These are phyloP conservation scores for Apiotrichum porosum DNA, from an alignment of 1,284 basidiomycete species.

Conservation along the genomic window DNA sequence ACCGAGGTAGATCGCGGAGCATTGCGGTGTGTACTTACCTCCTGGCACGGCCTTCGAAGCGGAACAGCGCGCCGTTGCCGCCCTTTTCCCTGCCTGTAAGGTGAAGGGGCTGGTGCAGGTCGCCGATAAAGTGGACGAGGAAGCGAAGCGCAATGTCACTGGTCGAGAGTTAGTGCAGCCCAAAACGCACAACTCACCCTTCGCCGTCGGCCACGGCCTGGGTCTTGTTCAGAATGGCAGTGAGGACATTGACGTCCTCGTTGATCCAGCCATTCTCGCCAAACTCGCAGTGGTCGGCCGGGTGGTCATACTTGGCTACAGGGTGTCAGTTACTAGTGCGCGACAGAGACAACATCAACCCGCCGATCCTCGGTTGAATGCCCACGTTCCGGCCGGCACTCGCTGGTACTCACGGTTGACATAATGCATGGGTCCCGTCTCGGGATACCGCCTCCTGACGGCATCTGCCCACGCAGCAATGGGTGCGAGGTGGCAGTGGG, in stretches of 20 bases:
- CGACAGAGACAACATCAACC: too few relatives aligned
- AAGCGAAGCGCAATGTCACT: slow-evolving; percentile 70
- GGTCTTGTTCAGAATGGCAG: slow-evolving; percentile 68
- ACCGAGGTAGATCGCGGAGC: neutral
- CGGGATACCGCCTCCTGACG: slow-evolving; percentile 51
- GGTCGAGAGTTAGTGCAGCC: neutral
- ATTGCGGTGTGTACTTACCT: too few relatives aligned
- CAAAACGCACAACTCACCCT: slow-evolving; percentile 25
- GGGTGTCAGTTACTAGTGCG: neutral
- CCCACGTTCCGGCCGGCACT: neutral
- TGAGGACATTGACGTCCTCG: slow-evolving; percentile 65
- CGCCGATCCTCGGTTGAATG: too few relatives aligned
- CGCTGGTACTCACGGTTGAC: slow-evolving; percentile 47
- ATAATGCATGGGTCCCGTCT: slow-evolving; percentile 52
- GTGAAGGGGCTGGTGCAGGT: slow-evolving; percentile 87
- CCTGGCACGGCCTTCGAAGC: slow-evolving; percentile 60
- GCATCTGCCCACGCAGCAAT: slow-evolving; percentile 84
- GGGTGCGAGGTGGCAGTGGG: slow-evolving; percentile 68
- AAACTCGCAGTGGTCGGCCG: slow-evolving; percentile 67
- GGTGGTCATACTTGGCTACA: slow-evolving; percentile 58
- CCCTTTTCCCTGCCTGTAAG: slow-evolving; percentile 77
- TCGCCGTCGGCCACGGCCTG: slow-evolving; percentile 39
- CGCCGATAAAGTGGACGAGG: slow-evolving; percentile 83
- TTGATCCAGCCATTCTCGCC: slow-evolving; percentile 71
- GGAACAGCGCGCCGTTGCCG: slow-evolving; percentile 69